These are phyloP conservation scores for Blepharisma undulans DNA, from an alignment of 169 alveolate genomes.

Conservation along the genomic window DNA sequence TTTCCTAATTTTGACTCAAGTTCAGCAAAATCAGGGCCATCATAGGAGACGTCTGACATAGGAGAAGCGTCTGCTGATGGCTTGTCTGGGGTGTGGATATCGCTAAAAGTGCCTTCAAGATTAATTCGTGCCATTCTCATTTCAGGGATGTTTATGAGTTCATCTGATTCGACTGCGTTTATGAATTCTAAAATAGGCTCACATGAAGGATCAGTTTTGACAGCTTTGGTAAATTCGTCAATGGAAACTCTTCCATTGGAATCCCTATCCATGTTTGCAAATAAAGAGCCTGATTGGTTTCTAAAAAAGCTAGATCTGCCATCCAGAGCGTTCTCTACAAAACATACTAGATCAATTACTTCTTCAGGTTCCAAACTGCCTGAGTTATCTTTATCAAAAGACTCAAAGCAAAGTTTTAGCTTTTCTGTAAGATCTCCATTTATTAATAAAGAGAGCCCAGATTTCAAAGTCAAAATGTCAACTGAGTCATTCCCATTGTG, in stretches of 20 bases:
- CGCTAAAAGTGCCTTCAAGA: neutral
- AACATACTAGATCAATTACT: neutral
- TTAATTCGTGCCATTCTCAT: neutral
- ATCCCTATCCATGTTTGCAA: neutral
- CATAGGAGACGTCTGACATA: neutral
- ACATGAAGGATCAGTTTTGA: neutral
- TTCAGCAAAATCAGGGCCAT: neutral
- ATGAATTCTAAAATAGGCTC: neutral
- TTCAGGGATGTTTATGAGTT: neutral
- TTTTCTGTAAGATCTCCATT: no score
- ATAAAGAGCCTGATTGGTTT: neutral
- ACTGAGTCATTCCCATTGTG: neutral
- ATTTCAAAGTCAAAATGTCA: no score
- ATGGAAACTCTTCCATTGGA: neutral
- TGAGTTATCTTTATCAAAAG: neutral
- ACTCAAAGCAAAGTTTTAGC: neutral
- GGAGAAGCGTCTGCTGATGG: neutral
- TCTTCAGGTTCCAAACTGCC: neutral
- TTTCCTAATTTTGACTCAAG: neutral
- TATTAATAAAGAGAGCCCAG: neutral
- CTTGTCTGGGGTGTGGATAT: neutral
- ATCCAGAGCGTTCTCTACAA: neutral
- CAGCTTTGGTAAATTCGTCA: neutral
- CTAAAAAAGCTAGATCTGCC: neutral
- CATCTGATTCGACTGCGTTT: neutral